Base-by-base conservation (phyloP, 495 filamentous ascomycete genomes). In the Tuber aestivum region DNA sequence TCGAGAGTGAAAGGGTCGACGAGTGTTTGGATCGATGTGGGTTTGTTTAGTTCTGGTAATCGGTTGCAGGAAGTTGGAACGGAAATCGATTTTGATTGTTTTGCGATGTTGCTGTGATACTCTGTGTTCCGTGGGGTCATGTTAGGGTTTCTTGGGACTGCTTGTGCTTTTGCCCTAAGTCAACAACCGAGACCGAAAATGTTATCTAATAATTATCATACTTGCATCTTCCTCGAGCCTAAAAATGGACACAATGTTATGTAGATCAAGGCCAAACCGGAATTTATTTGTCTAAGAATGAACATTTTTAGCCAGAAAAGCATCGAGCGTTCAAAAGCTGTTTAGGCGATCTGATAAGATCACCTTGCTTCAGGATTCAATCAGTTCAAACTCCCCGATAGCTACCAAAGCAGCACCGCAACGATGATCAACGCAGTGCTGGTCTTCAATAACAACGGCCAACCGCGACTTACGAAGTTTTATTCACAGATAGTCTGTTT, bases 381-480 rank as follows among this genome's bases (percentile, higher is more conserved):
- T 16, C 42, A 50, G 44, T n/a, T 41, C 32, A 27, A 71, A 41
- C 72, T 37, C 74, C 61, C 37, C 27, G 41, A 27, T 35, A 68
- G 72, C 72, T 76, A 44, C 44, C 65, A 27, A 44, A 73, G 32
- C 56, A 70, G 68, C 75, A 32, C 38, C 32, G 40, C 81, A 81
- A 84, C 76, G 75, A 99, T 99, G 95, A 98, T 99, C 85, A 99
- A 97, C 88, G 95, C 95, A 45, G 93, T 99, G 71, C 88, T 99
- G 61, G 94, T 99, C 83, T 99, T 99, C 88, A 99, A 99, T 84
- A 97, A 97, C 84, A 92, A 92, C 75, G 95, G 95, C 76, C 94
- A 98, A 83, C 95, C 95, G 23, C 92, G 95, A 44, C 89, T 99
- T 75, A 98, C 95, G 76, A 98, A 97, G 82, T 99, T 99, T 87